Conservation (phyloP, 495 filamentous ascomycete genomes). For the Amniculicola lignicola region DNA sequence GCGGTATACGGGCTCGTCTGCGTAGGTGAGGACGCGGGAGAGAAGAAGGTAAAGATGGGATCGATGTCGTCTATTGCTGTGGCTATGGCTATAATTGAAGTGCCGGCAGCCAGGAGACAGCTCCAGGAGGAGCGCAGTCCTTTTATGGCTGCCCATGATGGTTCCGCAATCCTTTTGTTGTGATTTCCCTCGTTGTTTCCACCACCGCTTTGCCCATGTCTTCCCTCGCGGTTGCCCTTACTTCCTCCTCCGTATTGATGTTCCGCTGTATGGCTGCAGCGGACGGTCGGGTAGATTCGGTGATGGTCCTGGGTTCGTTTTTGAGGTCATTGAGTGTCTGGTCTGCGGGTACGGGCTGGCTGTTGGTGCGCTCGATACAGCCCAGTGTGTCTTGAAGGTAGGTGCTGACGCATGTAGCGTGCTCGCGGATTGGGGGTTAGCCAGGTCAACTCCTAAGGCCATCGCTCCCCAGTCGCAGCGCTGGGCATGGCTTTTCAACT, state of each 20-base stretch:
- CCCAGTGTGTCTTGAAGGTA: conserved; percentile 7
- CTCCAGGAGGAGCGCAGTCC: too few relatives aligned
- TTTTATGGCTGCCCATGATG: too few relatives aligned
- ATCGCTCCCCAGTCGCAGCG: conserved; percentile 14
- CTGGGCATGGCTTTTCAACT: conserved; percentile 11
- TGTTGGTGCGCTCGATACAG: conserved; percentile 17
- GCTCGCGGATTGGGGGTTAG: conserved; percentile 4
- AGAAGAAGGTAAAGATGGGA: too few relatives aligned
- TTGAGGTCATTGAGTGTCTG: conserved; percentile 1
- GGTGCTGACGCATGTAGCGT: conserved; percentile 19
- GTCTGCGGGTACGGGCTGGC: conserved; percentile 13
- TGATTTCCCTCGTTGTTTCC: conserved; percentile 4
- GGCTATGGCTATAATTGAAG: too few relatives aligned
- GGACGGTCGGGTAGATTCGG: background rate
- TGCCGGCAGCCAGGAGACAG: too few relatives aligned
- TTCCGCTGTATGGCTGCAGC: background rate
- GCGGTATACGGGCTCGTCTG: too few relatives aligned
- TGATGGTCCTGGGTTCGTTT: background rate
- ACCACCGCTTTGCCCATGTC: background rate
- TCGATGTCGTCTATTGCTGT: too few relatives aligned
- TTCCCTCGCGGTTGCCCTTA: conserved; percentile 2
- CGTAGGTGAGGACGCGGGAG: too few relatives aligned
- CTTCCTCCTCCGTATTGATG: conserved; percentile 2
- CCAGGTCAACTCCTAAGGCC: conserved; percentile 1
- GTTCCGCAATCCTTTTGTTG: background rate